phyloP scores from a whole-genome alignment of 208 protist species.

The Lotmaria passim region DNA sequence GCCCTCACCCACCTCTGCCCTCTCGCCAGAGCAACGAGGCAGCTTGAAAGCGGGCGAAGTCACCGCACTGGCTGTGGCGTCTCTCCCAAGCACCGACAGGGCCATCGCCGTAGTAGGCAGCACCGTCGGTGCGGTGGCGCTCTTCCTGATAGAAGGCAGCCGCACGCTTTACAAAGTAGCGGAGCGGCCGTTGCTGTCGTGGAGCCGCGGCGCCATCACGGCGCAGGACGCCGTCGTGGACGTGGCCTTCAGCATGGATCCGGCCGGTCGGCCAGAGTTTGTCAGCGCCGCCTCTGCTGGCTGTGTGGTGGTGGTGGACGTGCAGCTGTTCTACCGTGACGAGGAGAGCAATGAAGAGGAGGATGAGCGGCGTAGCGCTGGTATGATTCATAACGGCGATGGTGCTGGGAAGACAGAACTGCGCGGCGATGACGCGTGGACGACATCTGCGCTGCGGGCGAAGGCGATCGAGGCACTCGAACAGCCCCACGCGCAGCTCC shows the following conservation, averaged over 20 bases:
- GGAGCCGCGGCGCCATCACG: conserved; percentile 39
- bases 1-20: neutral
- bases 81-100: conserved; percentile 43
- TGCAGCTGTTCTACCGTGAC: conserved; percentile 19
- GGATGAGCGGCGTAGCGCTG: neutral
- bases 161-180: conserved; percentile 38
- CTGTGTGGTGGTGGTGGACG: conserved; percentile 57
- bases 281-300: conserved; percentile 48
- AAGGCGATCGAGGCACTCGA: conserved; percentile 46
- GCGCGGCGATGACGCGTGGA: neutral
- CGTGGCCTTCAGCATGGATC: conserved; percentile 64
- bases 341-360: conserved; percentile 16
- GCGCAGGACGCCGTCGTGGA: conserved; percentile 43
- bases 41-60: conserved; percentile 31
- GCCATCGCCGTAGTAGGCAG: conserved; percentile 69
- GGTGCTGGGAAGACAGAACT: no score
- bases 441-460: conserved; percentile 26
- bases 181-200: conserved; percentile 37
- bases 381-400: no score
- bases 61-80: conserved; percentile 40
- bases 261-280: conserved; percentile 66
- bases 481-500: conserved; percentile 6
- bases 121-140: conserved; percentile 45
- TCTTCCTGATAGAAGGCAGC: conserved; percentile 54
- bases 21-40: conserved; percentile 16